Evolutionary conservation across 345 rosid species (phyloP), one percentile per base, ranked within the genome.

Genomic region (Pugionium dolabratum): DNA sequence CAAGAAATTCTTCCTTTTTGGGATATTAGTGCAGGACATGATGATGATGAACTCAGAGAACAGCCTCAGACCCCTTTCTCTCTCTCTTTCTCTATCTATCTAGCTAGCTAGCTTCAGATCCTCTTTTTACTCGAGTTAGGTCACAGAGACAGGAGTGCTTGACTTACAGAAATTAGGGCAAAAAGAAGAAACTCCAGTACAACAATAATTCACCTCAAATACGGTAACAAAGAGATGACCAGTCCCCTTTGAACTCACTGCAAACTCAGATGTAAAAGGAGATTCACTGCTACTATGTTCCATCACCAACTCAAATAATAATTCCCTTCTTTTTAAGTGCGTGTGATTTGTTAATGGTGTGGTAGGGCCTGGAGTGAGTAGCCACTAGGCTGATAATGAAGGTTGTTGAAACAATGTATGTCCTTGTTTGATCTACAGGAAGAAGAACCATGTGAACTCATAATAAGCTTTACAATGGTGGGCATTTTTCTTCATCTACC

Each of bases 371-470:
- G 10, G 25, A 31, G 60, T 36, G 49, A 37, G 31, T 50, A 53
- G 47, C 53, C 68, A 73, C 67, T 60, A 60, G 67, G 72, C 18
- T 18, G 18, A 18, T 18, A 18, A 18, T 18, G 18, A 18, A 18
- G 18, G 18, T 18, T 18, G 63, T 66, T 66, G 62, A 59, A 65
- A 44, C 63, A 73, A 73, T 18, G 57, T 45, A 67, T 73, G 77
- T 60, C 77, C 77, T 73, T 66, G 77, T 74, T 66, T 11, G 27
- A 53, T 61, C 69, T 74, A 74, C 77, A 74, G 73, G 59, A 67
- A 26, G 6, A 9, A 18, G 18, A 67, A 67, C 77, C 77, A 66
- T 67, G 77, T 73, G 77, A 73, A 60, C 58, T 65, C 67, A 58
- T 72, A 9, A 72, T 60, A 41, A 47, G 39, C 27, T 73, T 73